These are phyloP conservation scores for Pichia inconspicua DNA, from an alignment of 1,139 yeast genomes.

Conservation along the genomic window DNA sequence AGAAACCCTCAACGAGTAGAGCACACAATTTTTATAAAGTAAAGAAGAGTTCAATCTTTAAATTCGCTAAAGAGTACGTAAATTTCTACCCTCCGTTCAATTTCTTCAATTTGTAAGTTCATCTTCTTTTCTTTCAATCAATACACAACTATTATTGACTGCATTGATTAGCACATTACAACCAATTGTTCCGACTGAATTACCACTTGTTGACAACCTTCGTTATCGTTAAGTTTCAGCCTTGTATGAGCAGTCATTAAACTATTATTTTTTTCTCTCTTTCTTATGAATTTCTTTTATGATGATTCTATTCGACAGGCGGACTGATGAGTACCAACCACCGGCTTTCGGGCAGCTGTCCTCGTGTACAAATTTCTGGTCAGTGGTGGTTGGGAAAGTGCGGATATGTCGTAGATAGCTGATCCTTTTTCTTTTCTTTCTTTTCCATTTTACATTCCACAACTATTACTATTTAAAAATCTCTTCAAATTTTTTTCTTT, in stretches of 20 bases:
- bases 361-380: conserved; percentile 58
- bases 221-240: conserved; percentile 80
- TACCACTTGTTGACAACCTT: conserved; percentile 59
- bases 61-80: too few relatives aligned
- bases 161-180: conserved; percentile 52
- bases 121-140: not conserved
- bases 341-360: conserved; percentile 54
- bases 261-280: conserved; percentile 7
- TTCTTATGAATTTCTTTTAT: conserved; percentile 33
- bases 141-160: conserved; percentile 11
- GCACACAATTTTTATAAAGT: not conserved
- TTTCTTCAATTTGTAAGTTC: not conserved
- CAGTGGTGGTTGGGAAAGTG: conserved; percentile 48
- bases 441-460: not conserved
- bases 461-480: not conserved
- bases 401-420: conserved; percentile 52
- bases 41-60: too few relatives aligned
- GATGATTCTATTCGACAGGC: conserved; percentile 64
- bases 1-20: not conserved
- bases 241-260: conserved; percentile 56
- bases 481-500: not conserved
- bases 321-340: conserved; percentile 52
- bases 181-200: conserved; percentile 83
- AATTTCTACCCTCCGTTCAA: not conserved
- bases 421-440: conserved; percentile 11